These are phyloP conservation scores for Canariomyces notabilis DNA, from an alignment of 2,329 filamentous ascomycete species.

Conservation along the genomic window DNA sequence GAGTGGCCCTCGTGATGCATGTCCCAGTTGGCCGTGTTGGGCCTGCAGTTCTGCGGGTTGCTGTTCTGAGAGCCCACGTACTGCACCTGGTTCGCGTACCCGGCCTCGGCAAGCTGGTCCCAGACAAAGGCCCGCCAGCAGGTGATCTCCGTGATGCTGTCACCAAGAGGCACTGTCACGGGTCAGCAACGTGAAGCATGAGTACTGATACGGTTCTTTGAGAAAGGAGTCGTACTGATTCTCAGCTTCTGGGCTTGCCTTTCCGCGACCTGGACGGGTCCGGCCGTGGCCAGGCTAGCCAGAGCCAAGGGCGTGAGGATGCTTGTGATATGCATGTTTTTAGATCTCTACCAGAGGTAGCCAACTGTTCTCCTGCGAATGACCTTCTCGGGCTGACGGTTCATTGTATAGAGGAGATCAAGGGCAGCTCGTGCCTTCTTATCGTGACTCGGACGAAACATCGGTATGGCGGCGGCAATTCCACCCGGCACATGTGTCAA, in stretches of 20 bases:
- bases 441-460: not conserved
- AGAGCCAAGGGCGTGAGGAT: constrained; percentile 14
- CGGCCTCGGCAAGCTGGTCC: constrained; percentile 34
- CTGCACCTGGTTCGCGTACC: constrained; percentile 33
- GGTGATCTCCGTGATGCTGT: constrained; percentile 42
- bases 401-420: not conserved
- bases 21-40: constrained; percentile 32
- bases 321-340: constrained; percentile 16
- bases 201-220: not conserved
- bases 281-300: constrained; percentile 11
- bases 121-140: constrained; percentile 42
- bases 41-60: constrained; percentile 34
- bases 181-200: not conserved
- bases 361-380: not conserved
- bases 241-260: constrained; percentile 20
- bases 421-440: not conserved
- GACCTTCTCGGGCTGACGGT: not conserved
- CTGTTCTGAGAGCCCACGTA: constrained; percentile 39
- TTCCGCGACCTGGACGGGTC: constrained; percentile 15
- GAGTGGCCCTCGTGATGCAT: constrained; percentile 41
- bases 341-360: not conserved
- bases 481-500: too few species aligned
- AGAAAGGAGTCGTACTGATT: constrained; percentile 15
- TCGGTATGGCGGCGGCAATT: too few species aligned
- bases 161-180: constrained; percentile 37